A percentile compares a stretch with the other conserved stretches of the same genome.
phyloP scores from a whole-genome alignment of 176 grass and related monocot species.

The Eleusine indica region DNA sequence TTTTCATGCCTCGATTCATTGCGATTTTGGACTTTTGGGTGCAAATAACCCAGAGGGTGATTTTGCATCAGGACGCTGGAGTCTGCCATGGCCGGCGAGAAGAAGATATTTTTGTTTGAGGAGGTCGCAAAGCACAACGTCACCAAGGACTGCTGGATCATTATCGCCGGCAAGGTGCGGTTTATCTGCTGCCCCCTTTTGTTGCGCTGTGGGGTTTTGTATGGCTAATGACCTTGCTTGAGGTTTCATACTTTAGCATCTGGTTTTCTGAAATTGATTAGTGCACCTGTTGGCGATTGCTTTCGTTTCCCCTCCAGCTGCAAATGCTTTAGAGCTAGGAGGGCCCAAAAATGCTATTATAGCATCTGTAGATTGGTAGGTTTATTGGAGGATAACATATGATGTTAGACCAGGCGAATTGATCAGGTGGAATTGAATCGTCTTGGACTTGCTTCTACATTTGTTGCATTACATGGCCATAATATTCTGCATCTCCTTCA shows the following conservation, averaged over 20 bases:
- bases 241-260: not conserved
- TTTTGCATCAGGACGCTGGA: not conserved
- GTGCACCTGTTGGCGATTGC: slow-evolving; percentile 1
- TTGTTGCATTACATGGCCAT: not conserved
- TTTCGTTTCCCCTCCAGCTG: not conserved
- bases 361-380: not conserved
- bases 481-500: not conserved
- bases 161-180: slow-evolving; percentile 74
- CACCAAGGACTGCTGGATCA: slow-evolving; percentile 83
- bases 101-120: slow-evolving; percentile 61
- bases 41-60: not conserved
- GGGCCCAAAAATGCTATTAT: not conserved
- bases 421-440: not conserved
- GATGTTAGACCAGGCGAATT: not conserved
- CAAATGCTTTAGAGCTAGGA: not conserved
- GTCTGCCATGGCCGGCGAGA: slow-evolving; percentile 56
- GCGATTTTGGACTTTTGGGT: not conserved
- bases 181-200: not conserved
- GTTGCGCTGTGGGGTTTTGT: not conserved
- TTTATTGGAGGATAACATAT: not conserved
- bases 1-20: slow-evolving; percentile 14
- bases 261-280: not conserved
- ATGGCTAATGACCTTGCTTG: not conserved
- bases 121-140: slow-evolving; percentile 81
- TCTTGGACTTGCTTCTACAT: not conserved